phyloP scores from a whole-genome alignment of 148 eudicot genomes.

The Amaranthus cruentus region DNA sequence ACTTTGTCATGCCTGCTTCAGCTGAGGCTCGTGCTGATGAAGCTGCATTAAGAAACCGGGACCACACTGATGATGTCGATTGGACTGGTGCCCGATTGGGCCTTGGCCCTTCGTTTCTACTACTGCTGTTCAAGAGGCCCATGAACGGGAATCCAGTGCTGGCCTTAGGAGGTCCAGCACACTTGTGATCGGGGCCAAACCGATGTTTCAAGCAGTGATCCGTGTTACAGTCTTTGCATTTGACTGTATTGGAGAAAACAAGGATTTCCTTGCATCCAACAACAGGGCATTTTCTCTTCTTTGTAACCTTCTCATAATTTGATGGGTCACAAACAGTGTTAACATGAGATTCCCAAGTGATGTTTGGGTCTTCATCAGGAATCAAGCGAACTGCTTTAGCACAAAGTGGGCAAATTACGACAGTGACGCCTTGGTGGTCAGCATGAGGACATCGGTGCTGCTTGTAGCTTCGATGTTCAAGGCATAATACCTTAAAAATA shows the following conservation, averaged over 20 bases:
- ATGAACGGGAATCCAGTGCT: constrained; percentile 49
- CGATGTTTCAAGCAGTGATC: constrained; percentile 95
- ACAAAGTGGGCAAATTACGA: constrained; percentile 91
- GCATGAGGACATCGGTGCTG: constrained; percentile 70
- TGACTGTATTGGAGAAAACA: constrained; percentile 82
- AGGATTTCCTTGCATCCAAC: constrained; percentile 73
- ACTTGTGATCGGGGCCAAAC: constrained; percentile 85
- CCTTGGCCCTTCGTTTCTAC: constrained; percentile 43
- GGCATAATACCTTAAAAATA: constrained; percentile 64
- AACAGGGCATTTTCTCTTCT: constrained; percentile 81
- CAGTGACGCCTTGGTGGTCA: constrained; percentile 70
- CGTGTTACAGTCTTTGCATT: constrained; percentile 58
- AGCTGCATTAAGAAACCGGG: constrained; percentile 56
- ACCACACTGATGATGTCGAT: constrained; percentile 57
- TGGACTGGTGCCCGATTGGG: constrained; percentile 31
- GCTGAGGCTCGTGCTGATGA: constrained; percentile 54
- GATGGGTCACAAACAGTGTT: constrained; percentile 82
- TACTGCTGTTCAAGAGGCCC: constrained; percentile 39
- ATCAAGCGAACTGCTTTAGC: constrained; percentile 90
- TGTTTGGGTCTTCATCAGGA: constrained; percentile 79
- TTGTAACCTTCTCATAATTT: constrained; percentile 75
- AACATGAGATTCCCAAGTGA: constrained; percentile 89
- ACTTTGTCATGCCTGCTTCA: constrained; percentile 55
- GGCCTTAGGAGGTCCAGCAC: constrained; percentile 82
- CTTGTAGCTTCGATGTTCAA: constrained; percentile 78